Conservation (phyloP, 225 moss, liverwort and hornwort species). For the Anthoceros angustus region DNA sequence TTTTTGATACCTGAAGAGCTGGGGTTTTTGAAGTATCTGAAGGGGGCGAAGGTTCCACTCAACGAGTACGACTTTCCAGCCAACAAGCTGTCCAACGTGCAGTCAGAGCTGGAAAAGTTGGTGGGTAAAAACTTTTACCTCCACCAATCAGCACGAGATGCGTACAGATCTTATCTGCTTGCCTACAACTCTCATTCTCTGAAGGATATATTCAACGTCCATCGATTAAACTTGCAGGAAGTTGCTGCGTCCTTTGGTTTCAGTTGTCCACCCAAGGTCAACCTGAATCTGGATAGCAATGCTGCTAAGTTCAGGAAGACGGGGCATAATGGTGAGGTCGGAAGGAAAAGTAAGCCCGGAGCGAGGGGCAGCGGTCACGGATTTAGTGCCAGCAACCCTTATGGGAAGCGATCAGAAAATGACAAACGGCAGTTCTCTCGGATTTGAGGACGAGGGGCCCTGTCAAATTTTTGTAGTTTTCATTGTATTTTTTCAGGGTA, state of each 20-base stretch:
- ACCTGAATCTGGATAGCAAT: conserved; percentile 79
- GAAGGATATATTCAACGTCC: conserved; percentile 98
- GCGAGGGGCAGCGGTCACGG: conserved; percentile 54
- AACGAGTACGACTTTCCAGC: conserved; percentile 91
- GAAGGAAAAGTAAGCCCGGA: conserved; percentile 19
- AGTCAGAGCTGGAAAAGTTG: conserved; percentile 89
- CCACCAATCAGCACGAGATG: conserved; percentile 86
- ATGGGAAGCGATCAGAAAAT: conserved; percentile 55
- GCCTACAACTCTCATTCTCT: conserved; percentile 96
- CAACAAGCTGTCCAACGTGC: conserved; percentile 82
- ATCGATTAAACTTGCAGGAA: conserved; percentile 78
- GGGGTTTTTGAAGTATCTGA: conserved; percentile 67
- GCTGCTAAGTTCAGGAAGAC: conserved; percentile 94
- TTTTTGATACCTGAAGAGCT: conserved; percentile 91
- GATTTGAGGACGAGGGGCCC: conserved; percentile 13
- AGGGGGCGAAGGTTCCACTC: conserved; percentile 88
- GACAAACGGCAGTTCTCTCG: conserved; percentile 66
- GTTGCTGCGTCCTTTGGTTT: conserved; percentile 86
- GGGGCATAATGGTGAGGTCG: conserved; percentile 16
- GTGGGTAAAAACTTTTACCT: conserved; percentile 91
- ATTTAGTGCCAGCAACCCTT: conserved; percentile 75
- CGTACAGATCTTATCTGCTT: conserved; percentile 79
- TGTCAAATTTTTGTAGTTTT: not conserved
- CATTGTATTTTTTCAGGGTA: not conserved
- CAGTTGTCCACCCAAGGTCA: conserved; percentile 81